A percentile compares a stretch with the other conserved stretches of the same genome.
Conservation (phyloP, 1,284 basidiomycete species). For the Ceratobasidium sp. region DNA sequence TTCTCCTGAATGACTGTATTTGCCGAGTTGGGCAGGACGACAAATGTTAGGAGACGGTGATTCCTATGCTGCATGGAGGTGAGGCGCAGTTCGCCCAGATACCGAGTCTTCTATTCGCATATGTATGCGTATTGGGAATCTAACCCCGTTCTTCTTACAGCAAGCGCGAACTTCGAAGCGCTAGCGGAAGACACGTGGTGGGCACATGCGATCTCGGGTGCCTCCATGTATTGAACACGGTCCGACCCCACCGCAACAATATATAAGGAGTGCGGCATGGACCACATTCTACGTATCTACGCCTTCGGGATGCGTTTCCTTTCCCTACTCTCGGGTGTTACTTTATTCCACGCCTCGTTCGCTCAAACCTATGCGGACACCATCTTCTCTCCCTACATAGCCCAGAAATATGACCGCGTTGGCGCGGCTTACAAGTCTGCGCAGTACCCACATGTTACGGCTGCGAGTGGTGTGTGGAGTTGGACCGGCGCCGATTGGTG, state of each 20-base stretch:
- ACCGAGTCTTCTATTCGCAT: too few species aligned
- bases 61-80: too few species aligned
- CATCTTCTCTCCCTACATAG: conserved; percentile 39
- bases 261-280: conserved; percentile 5
- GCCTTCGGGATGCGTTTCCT: conserved; percentile 20
- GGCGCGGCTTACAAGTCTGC: conserved; percentile 55
- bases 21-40: too few species aligned
- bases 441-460: conserved; percentile 73
- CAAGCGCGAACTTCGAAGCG: too few species aligned
- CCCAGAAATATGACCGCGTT: conserved; percentile 37
- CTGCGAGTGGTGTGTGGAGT: conserved; percentile 64
- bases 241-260: background rate
- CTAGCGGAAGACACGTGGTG: background rate
- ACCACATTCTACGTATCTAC: background rate
- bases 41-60: too few species aligned
- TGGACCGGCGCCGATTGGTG: conserved; percentile 69
- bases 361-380: conserved; percentile 20
- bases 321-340: conserved; percentile 10
- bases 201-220: background rate
- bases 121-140: too few species aligned
- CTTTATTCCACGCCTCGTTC: background rate
- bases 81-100: too few species aligned
- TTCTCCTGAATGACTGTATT: too few species aligned
- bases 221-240: background rate
- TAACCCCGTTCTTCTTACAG: too few species aligned